phyloP scores from a whole-genome alignment of 768 basidiomycete genomes.

The Leccinum subtestaceum region DNA sequence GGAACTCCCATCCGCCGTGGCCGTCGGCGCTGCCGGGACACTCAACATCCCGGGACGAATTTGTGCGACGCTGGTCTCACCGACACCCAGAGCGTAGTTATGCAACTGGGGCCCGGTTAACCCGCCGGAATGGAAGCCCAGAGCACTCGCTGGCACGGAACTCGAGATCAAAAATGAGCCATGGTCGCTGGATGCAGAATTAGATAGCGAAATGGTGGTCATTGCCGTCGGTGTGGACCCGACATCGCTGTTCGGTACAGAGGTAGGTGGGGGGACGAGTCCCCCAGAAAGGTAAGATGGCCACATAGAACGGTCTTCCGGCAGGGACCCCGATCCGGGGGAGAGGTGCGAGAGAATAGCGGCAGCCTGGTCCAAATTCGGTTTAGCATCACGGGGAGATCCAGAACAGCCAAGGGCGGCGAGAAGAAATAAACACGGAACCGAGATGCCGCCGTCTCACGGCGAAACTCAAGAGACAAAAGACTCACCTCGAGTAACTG shows the following conservation, averaged over 20 bases:
- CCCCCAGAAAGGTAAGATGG: constrained; percentile 79
- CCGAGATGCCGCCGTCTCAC: neutral
- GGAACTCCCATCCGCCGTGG: neutral
- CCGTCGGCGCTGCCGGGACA: constrained; percentile 21
- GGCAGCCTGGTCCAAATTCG: constrained; percentile 59
- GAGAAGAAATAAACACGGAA: neutral
- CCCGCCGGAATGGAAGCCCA: neutral
- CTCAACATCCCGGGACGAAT: constrained; percentile 57
- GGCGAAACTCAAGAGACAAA: neutral
- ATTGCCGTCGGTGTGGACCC: constrained; percentile 15
- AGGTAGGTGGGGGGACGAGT: constrained; percentile 51
- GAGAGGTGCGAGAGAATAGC: constrained; percentile 90
- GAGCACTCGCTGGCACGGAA: constrained; percentile 45
- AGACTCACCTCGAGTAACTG: constrained; percentile 80
- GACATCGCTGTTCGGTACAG: constrained; percentile 10
- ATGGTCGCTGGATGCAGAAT: constrained; percentile 4
- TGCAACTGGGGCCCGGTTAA: constrained; percentile 58
- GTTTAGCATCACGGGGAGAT: constrained; percentile 5
- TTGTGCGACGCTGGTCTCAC: constrained; percentile 46
- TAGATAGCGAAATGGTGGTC: constrained; percentile 8
- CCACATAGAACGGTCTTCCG: constrained; percentile 93
- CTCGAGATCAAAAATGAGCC: constrained; percentile 39
- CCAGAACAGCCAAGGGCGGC: neutral
- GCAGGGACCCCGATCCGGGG: constrained; percentile 68
- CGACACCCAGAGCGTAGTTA: constrained; percentile 51